phyloP scores from a whole-genome alignment of 441 rosid species.

The Gossypium gossypioides region DNA sequence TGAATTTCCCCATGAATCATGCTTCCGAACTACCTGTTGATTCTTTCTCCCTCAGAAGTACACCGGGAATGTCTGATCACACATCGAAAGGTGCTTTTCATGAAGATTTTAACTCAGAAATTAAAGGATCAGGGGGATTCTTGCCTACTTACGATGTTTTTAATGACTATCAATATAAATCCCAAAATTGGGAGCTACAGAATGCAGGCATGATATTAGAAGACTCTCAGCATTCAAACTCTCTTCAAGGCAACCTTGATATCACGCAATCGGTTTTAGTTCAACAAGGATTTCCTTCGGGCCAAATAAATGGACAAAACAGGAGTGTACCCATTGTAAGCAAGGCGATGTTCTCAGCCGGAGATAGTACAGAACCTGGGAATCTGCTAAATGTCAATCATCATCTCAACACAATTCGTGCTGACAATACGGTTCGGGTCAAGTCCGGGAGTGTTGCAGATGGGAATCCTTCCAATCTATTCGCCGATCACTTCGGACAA shows the following conservation, averaged over 20 bases:
- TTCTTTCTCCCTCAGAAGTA: conserved; percentile 47
- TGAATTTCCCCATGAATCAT: conserved; percentile 43
- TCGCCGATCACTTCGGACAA: conserved; percentile 49
- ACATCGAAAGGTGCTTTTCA: conserved; percentile 40
- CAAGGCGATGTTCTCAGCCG: conserved; percentile 27
- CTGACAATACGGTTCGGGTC: conserved; percentile 42
- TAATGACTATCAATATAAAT: conserved; percentile 42
- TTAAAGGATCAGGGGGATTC: conserved; percentile 43
- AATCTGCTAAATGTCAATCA: conserved; percentile 31
- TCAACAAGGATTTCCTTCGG: conserved; percentile 47
- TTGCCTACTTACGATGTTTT: conserved; percentile 46
- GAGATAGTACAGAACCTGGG: conserved; percentile 23
- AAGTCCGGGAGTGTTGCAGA: conserved; percentile 59
- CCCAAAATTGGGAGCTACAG: conserved; percentile 61
- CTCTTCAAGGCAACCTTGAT: conserved; percentile 30
- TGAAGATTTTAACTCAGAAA: conserved; percentile 43
- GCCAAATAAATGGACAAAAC: conserved; percentile 40
- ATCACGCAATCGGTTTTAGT: conserved; percentile 31
- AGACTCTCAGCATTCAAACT: conserved; percentile 35
- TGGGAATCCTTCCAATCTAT: conserved; percentile 28
- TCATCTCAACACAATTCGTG: conserved; percentile 26
- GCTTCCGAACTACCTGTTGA: conserved; percentile 37
- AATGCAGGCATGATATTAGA: conserved; percentile 45
- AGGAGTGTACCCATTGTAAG: conserved; percentile 25
- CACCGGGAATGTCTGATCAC: conserved; percentile 37